Evolutionary conservation across 768 basidiomycete species (phyloP).

Genomic region (Bullera alba): DNA sequence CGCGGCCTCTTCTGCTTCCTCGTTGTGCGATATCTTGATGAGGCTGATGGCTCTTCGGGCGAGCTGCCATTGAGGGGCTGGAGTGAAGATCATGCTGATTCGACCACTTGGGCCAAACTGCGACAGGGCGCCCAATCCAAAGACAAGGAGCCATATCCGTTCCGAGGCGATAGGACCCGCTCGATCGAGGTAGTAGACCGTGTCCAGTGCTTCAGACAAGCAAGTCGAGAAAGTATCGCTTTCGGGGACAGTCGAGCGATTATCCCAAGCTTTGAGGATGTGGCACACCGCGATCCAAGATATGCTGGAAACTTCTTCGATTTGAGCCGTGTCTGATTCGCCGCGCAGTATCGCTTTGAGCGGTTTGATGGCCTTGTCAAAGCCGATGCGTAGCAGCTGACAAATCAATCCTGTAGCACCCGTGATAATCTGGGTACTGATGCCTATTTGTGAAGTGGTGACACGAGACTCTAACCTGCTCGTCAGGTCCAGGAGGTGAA

Average conservation of each 20-base stretch:
- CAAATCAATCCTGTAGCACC: slow-evolving; percentile 49
- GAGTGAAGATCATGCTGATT: slow-evolving; percentile 49
- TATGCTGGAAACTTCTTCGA: slow-evolving; percentile 54
- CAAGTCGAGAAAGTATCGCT: slow-evolving; percentile 9
- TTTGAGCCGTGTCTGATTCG: slow-evolving; percentile 45
- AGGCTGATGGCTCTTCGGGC: slow-evolving; percentile 56
- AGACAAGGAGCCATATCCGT: slow-evolving; percentile 62
- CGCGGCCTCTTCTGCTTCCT: slow-evolving; percentile 46
- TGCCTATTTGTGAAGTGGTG: background rate
- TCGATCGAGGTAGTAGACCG: slow-evolving; percentile 17
- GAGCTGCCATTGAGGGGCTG: slow-evolving; percentile 56
- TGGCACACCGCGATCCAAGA: slow-evolving; percentile 71
- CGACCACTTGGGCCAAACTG: slow-evolving; percentile 65
- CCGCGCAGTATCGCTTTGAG: slow-evolving; percentile 46
- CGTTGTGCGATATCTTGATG: slow-evolving; percentile 53
- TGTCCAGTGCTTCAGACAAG: slow-evolving; percentile 18
- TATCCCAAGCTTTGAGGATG: slow-evolving; percentile 47
- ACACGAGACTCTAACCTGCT: background rate
- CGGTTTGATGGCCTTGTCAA: slow-evolving; percentile 50
- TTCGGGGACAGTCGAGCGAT: slow-evolving; percentile 47
- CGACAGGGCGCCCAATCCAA: slow-evolving; percentile 64
- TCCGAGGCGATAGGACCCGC: slow-evolving; percentile 51
- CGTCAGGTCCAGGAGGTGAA: slow-evolving; percentile 4
- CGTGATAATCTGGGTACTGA: slow-evolving; percentile 1
- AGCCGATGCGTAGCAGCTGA: slow-evolving; percentile 54